Evolutionary conservation across 768 basidiomycete species (phyloP), one percentile per base, ranked within the genome.

Genomic region (Dentipellis fragilis): DNA sequence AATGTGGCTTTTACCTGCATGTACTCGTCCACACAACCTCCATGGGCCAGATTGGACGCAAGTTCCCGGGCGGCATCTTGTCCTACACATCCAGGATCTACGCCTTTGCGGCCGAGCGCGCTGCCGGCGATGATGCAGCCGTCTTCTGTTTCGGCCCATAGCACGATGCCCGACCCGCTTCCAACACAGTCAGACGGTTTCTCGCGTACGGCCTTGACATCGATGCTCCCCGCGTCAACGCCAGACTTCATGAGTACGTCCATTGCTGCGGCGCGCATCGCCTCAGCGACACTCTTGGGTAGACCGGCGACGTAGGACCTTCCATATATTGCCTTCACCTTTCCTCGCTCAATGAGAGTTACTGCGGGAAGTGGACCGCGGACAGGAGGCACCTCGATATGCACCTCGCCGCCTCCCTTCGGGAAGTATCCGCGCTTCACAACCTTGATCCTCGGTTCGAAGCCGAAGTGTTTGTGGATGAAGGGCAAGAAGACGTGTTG

Each of bases 51-150:
- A 49, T 81, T 86, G 56, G 71, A 71, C 37, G 80, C 62, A 9
- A 89, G 66, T 58, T 84, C 80, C 12, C 71, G 64, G 2, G 83
- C 87, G 17, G 88, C 87, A 54, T 76, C 75, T 45, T 73, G 71
- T 11, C 86, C 88, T 9, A 87, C 76, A 2, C 60, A 58, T 50
- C 66, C 67, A 0, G 80, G 74, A 12, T 72, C 63, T 51, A 71
- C 67, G 14, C 74, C 73, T 59, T 80, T 83, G 29, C 67, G 68
- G 12, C 85, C 83, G 29, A 87, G 72, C 1, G 85, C 81, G 57
- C 83, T 84, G 2, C 86, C 87, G 1, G 81, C 85, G 17, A 89
- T 72, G 34, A 83, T 65, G 48, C 85, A 86, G 1, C 85, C 87
- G 12, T 72, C 73, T 38, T 79, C 79, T 21, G 87, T 78, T 67